Evolutionary conservation across 345 rosid species (phyloP), one percentile per base, ranked within the genome.

Genomic region (Camelina hispida): DNA sequence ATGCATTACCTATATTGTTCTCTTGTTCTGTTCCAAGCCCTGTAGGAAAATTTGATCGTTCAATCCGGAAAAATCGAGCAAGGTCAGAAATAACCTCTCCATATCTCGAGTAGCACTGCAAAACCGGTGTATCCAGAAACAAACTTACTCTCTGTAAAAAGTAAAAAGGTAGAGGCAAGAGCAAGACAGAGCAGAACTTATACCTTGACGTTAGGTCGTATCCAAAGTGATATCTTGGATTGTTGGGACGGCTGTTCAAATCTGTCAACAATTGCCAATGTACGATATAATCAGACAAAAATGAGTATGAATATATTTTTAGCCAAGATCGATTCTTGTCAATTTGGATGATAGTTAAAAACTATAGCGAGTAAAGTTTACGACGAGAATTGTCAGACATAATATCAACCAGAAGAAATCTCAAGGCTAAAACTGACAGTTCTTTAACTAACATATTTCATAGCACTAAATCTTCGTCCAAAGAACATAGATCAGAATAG

Each of bases 221-320:
- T 95, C 99, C 96, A 95, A 78, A 66, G 87, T 61, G 98, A 95
- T 78, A 95, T 81, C 81, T 89, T 86, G 78, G 97, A 88, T 71
- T 85, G 97, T 62, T 83, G 93, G 76, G 78, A 87, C 56, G 86
- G 68, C 74, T 85, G 85, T 65, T 81, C 85, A 81, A 92, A 95
- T 85, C 98, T 95, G 92, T 79, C 72, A 69, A 74, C 57, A 37
- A 71, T 58, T 64, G 56, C 40, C 66, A 51, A 28, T 11, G 56
- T 51, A 54, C 70, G 37, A 38, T 43, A 32, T 72, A 72, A 47
- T 48, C 46, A 57, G 25, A 47, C 67, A 68, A 64, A 62, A 53
- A 62, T 9, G 15, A 52, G 40, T 60, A 12, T n/a, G 11, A 28
- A 10, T 20, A 50, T 43, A 68, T n/a, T 40, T 68, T 60, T 10